Base-by-base conservation (phyloP, 139 green algal genomes). In the Eudorina sp. region DNA sequence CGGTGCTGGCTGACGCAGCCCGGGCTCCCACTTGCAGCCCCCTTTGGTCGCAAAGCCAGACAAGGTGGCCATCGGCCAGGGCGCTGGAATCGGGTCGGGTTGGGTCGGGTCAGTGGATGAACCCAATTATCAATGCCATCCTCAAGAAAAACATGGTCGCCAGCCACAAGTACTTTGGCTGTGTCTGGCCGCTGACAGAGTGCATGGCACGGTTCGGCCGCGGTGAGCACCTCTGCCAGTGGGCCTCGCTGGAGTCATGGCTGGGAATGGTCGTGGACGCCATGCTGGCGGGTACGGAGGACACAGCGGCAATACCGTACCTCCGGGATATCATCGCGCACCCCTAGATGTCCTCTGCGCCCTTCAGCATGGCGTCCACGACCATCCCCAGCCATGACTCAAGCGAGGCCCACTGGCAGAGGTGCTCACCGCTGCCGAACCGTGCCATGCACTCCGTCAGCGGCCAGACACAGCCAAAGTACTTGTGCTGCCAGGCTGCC, bases 381-480 rank as follows among this genome's bases (percentile, higher is more conserved):
- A 85, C 19, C 78, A 85, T 85, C 55, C 78, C 78, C 78, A 85
- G 78, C 78, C 78, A 85, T 16, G 31, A 43, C 55, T 85, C 78
- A 9, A 85, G 78, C 25, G 38, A 45, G 38, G 74, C 38, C 78
- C 78, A 85, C 29, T 74, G 36, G 78, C 40, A 41, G 27, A 85
- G 78, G 27, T 46, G 31, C 53, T 85, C 78, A 25, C 29, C 11
- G 55, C 58, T 41, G 16, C 80, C 80, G 27, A 41, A 46, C 7
- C 80, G 80, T 4, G 80, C 80, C 80, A 86, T 76, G 58, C 80
- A 60, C 62, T 86, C 80, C 43, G 80, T 60, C 41, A 86, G 80
- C 27, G 80, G 76, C 80, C 80, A 86, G 29, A 86, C 80, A 14
- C 80, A 41, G 78, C 78, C 40, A 31, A 86, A 86, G 80, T 86